Conservation (phyloP, 495 filamentous ascomycete genomes). For the Acidiella bohemica region DNA sequence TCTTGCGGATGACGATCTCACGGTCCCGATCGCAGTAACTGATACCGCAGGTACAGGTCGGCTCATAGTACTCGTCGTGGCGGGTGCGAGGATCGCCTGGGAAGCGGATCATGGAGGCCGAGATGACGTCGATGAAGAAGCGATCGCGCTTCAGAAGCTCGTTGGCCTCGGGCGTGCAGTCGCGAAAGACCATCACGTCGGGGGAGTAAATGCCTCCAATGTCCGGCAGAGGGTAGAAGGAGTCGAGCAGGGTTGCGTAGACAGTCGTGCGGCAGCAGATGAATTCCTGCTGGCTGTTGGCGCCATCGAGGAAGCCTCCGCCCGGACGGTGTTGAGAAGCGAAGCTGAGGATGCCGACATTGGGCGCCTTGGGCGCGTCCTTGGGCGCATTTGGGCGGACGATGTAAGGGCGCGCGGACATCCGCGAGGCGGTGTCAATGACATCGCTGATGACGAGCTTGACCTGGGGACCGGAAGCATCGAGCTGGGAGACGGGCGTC, state of each 20-base stretch:
- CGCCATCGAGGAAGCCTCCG: conserved; percentile 24
- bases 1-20: conserved; percentile 23
- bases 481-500: conserved; percentile 1
- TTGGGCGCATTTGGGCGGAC: conserved; percentile 6
- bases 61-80: conserved; percentile 2
- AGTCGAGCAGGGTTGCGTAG: conserved; percentile 24
- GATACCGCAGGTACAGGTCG: conserved; percentile 26
- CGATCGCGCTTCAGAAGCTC: conserved; percentile 22
- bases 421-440: conserved; percentile 31
- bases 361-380: conserved; percentile 12
- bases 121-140: conserved; percentile 28
- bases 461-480: conserved; percentile 20
- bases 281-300: conserved; percentile 29
- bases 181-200: conserved; percentile 28
- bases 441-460: conserved; percentile 35
- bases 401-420: conserved; percentile 20
- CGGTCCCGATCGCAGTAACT: conserved; percentile 23
- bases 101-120: conserved; percentile 25
- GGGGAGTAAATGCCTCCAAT: conserved; percentile 23
- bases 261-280: conserved; percentile 30
- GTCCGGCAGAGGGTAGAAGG: conserved; percentile 28
- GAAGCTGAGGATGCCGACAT: conserved; percentile 27
- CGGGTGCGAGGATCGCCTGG: conserved; percentile 21
- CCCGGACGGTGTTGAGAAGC: conserved; percentile 22
- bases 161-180: conserved; percentile 12